These are phyloP conservation scores for Skeletonema potamos DNA, from an alignment of 108 stramenopile genomes.

Conservation along the genomic window DNA sequence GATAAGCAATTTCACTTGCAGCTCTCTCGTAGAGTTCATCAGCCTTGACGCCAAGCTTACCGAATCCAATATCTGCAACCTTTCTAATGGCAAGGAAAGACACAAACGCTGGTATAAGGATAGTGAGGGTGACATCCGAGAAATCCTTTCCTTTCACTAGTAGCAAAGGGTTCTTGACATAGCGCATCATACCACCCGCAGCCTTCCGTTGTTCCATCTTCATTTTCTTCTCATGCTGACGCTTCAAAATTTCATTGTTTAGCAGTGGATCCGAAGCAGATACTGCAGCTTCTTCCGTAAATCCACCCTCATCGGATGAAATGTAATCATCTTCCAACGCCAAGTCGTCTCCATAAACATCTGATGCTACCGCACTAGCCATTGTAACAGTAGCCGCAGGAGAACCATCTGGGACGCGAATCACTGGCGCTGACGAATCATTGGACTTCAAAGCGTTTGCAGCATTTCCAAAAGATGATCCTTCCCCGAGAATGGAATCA, in stretches of 20 bases:
- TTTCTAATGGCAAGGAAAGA: conserved; percentile 30
- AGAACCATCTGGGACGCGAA: conserved; percentile 50
- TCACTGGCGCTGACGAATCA: conserved; percentile 30
- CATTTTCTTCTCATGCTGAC: conserved; percentile 45
- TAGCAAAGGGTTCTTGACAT: conserved; percentile 43
- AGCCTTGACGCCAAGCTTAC: conserved; percentile 39
- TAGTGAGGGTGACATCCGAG: conserved; percentile 44
- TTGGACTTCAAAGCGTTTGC: conserved; percentile 16
- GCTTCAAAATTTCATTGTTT: conserved; percentile 56
- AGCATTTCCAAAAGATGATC: conserved; percentile 33
- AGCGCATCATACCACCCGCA: conserved; percentile 43
- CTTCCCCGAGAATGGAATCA: conserved; percentile 50
- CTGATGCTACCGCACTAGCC: conserved; percentile 39
- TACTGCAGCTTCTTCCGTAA: conserved; percentile 23
- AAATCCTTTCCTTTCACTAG: conserved; percentile 54
- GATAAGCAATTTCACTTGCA: conserved; percentile 81
- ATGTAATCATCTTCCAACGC: conserved; percentile 28
- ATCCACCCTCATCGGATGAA: neutral
- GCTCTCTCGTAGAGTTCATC: conserved; percentile 52
- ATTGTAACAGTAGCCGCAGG: conserved; percentile 45
- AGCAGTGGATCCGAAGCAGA: conserved; percentile 29
- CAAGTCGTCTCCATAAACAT: conserved; percentile 36
- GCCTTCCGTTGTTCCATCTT: conserved; percentile 35
- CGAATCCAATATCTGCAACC: conserved; percentile 26
- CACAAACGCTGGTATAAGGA: conserved; percentile 44